Percentiles rank a stretch among this genome's conserved stretches.
phyloP scores from a whole-genome alignment of 208 protist genomes.

The Wallacemonas sp. region DNA sequence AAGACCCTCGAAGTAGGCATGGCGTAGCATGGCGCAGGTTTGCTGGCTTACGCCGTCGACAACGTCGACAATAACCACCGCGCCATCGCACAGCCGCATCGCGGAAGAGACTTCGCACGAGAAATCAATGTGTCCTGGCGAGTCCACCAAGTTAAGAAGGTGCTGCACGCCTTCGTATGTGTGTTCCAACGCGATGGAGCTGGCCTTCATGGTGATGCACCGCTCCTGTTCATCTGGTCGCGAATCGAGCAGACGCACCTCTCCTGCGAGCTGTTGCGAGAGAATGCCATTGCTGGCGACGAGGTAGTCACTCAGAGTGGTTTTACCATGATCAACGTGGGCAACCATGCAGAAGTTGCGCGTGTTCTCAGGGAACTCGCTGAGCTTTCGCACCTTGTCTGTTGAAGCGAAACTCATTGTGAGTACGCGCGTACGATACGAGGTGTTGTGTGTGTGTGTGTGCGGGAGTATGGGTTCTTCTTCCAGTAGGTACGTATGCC shows the following conservation, averaged over 20 bases:
- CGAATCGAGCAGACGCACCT: slow-evolving; percentile 97
- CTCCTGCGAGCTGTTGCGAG: slow-evolving; percentile 94
- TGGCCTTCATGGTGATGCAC: slow-evolving; percentile 99
- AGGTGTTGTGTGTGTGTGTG: slow-evolving; percentile 8
- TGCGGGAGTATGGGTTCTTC: not conserved
- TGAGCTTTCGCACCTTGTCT: slow-evolving; percentile 50
- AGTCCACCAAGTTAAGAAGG: slow-evolving; percentile 99
- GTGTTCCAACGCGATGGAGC: slow-evolving; percentile 95
- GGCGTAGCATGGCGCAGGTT: slow-evolving; percentile 93
- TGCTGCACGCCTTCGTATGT: slow-evolving; percentile 51
- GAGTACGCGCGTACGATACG: too few relatives aligned
- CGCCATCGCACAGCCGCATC: slow-evolving; percentile 97
- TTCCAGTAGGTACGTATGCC: not conserved
- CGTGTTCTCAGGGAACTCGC: slow-evolving; percentile 76
- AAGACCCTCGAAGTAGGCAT: slow-evolving; percentile 96
- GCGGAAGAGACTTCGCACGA: slow-evolving; percentile 97
- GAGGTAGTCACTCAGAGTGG: slow-evolving; percentile 97
- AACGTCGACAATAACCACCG: slow-evolving; percentile 98
- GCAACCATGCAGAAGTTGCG: slow-evolving; percentile 98
- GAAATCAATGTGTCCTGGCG: slow-evolving; percentile 99
- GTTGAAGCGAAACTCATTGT: slow-evolving; percentile 48
- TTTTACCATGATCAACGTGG: slow-evolving; percentile 99
- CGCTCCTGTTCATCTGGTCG: slow-evolving; percentile 97
- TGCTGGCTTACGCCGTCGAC: slow-evolving; percentile 98
- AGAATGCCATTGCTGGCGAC: slow-evolving; percentile 98